These are phyloP conservation scores for Yarrowia osloensis DNA, from an alignment of 805 yeast species.

Conservation along the genomic window DNA sequence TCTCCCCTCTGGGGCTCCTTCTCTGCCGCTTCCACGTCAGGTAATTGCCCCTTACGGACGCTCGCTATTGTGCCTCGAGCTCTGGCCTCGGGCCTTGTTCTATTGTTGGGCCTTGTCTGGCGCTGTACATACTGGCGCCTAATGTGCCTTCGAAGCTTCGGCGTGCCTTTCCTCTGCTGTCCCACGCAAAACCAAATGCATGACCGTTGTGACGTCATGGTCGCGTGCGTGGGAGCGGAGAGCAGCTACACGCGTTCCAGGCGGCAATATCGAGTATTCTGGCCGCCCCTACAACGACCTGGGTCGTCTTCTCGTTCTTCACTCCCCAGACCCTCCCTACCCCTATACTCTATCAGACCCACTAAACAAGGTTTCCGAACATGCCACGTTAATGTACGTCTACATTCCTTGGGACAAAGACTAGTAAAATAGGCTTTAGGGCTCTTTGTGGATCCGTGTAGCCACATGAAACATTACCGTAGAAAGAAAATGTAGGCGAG, in stretches of 20 bases:
- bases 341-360: conserved; percentile 22
- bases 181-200: conserved; percentile 23
- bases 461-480: conserved; percentile 27
- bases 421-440: neutral
- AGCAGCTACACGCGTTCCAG: too few species aligned
- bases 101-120: neutral
- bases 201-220: conserved; percentile 20
- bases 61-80: too few species aligned
- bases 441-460: conserved; percentile 24
- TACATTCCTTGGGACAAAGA: conserved; percentile 14
- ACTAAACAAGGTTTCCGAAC: conserved; percentile 1
- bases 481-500: conserved; percentile 26
- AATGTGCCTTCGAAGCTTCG: neutral
- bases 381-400: conserved; percentile 29
- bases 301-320: too few species aligned
- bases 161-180: conserved; percentile 22
- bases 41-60: too few species aligned
- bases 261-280: too few species aligned
- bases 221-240: neutral
- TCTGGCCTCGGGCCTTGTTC: neutral
- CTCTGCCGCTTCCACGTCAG: too few species aligned
- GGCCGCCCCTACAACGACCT: too few species aligned
- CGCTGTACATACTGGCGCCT: neutral
- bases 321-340: neutral
- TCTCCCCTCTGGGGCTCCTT: too few species aligned